Conservation (phyloP, 192 early-diverging fungal species). For the Backusella tuberculispora region DNA sequence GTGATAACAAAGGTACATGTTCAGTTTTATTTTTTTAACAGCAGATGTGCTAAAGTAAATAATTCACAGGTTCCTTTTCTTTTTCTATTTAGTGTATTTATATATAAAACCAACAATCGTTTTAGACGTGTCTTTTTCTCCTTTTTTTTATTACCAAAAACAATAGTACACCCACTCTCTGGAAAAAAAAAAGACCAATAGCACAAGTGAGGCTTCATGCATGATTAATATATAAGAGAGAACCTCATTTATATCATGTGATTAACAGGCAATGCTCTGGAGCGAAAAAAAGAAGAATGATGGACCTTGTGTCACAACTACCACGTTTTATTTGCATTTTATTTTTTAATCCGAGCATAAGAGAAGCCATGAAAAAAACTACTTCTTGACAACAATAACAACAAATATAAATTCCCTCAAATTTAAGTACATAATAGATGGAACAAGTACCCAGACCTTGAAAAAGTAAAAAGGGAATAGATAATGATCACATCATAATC, state of each 20-base stretch:
- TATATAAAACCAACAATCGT: background rate
- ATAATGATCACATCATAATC: background rate
- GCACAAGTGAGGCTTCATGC: background rate
- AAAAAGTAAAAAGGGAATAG: background rate
- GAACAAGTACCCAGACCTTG: background rate
- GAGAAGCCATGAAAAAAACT: background rate
- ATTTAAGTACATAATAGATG: background rate
- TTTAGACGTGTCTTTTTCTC: background rate
- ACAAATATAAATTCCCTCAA: no score
- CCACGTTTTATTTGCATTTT: constrained; percentile 4
- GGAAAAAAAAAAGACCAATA: constrained; percentile 3
- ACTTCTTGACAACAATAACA: background rate
- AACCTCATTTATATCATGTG: background rate
- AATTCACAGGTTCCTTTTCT: background rate
- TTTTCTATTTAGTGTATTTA: background rate
- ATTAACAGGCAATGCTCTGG: background rate
- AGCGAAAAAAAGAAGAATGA: background rate
- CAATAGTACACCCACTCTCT: background rate
- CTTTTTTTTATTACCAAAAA: background rate
- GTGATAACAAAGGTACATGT: no score
- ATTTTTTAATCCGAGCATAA: background rate
- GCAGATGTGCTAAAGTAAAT: background rate
- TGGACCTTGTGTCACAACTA: background rate
- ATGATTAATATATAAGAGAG: background rate
- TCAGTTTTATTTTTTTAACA: background rate